Percentiles rank a stretch among this genome's conserved stretches.
These are phyloP conservation scores for Phytophthora multivora DNA, from an alignment of 352 stramenopile species.

Conservation along the genomic window DNA sequence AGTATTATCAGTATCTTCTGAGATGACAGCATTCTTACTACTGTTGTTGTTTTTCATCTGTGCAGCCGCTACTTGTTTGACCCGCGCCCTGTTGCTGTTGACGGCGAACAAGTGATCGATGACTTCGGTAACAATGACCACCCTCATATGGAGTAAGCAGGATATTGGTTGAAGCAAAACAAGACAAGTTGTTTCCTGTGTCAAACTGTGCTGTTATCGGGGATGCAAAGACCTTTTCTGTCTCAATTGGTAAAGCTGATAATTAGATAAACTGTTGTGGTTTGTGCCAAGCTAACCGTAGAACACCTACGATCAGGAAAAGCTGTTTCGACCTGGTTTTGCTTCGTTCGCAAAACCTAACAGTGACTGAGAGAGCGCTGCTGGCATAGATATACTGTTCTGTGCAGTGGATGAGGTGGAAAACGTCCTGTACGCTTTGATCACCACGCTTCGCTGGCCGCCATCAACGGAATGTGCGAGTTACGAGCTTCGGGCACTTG, in stretches of 20 bases:
- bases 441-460: constrained; percentile 44
- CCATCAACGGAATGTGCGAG: constrained; percentile 71
- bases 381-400: constrained; percentile 32
- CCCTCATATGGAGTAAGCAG: constrained; percentile 60
- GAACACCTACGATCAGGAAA: background rate
- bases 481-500: constrained; percentile 57
- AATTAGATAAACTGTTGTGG: constrained; percentile 29
- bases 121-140: constrained; percentile 60
- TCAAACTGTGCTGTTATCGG: background rate
- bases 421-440: constrained; percentile 1
- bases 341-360: constrained; percentile 31
- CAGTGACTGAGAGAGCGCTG: constrained; percentile 14
- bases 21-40: background rate
- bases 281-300: constrained; percentile 11
- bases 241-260: constrained; percentile 21
- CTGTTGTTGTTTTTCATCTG: constrained; percentile 4
- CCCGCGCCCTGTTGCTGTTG: constrained; percentile 44
- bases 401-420: constrained; percentile 15
- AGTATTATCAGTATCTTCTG: background rate
- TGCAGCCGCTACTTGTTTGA: constrained; percentile 72
- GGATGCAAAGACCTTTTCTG: constrained; percentile 17
- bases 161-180: constrained; percentile 18
- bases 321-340: constrained; percentile 15
- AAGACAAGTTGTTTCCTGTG: constrained; percentile 7
- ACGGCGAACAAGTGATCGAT: constrained; percentile 63